These are phyloP conservation scores for Chaetomium globosum DNA, from an alignment of 2,329 filamentous ascomycete species.

Conservation along the genomic window DNA sequence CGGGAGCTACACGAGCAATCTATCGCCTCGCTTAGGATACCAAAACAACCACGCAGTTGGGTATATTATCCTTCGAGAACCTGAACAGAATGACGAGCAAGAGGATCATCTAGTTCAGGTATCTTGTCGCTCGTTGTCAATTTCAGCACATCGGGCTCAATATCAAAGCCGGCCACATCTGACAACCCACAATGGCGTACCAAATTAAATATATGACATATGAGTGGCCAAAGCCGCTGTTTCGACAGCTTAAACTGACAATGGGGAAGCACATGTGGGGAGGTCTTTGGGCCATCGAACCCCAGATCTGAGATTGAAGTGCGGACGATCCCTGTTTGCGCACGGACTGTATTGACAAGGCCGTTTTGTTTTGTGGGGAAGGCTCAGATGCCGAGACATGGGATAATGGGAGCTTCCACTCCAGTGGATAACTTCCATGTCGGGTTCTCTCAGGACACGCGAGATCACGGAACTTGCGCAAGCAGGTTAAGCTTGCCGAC, in stretches of 20 bases:
- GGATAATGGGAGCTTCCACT: background rate
- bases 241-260: background rate
- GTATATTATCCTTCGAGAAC: too few species aligned
- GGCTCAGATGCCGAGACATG: constrained; percentile 7
- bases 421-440: background rate
- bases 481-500: background rate
- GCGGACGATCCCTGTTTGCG: constrained; percentile 14
- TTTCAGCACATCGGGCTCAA: background rate
- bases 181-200: background rate
- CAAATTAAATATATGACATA: background rate
- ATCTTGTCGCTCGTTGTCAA: background rate
- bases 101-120: too few species aligned
- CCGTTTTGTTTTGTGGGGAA: constrained; percentile 35
- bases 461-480: background rate
- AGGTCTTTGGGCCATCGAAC: background rate
- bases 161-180: background rate
- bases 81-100: too few species aligned
- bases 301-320: constrained; percentile 8
- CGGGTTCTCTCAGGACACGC: background rate
- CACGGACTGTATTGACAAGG: constrained; percentile 29
- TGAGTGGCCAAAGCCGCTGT: background rate
- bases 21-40: too few species aligned
- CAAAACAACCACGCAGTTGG: too few species aligned
- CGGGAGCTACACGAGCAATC: too few species aligned
- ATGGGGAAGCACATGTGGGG: constrained; percentile 6